A percentile compares a stretch with the other conserved stretches of the same genome.
Evolutionary conservation across 2,329 filamentous ascomycete genomes (phyloP).

Genomic region (Pseudocercospora macadamiae): DNA sequence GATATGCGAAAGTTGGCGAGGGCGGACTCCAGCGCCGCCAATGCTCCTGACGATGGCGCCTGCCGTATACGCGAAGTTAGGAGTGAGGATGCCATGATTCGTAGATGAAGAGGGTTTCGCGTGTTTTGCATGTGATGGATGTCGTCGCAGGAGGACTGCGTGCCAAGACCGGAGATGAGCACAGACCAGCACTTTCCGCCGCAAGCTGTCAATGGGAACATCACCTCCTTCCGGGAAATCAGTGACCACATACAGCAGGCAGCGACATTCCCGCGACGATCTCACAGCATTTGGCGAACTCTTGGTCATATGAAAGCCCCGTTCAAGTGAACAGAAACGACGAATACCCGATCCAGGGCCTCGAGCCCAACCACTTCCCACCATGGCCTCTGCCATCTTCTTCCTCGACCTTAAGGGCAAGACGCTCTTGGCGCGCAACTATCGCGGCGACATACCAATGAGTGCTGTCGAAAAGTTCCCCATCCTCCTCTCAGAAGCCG

Average conservation of each 20-base stretch:
- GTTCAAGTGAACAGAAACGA: constrained; percentile 7
- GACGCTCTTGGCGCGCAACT: constrained; percentile 98
- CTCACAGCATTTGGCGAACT: neutral
- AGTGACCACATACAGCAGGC: constrained; percentile 5
- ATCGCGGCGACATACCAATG: constrained; percentile 98
- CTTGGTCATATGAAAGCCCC: neutral
- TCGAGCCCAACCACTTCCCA: constrained; percentile 35
- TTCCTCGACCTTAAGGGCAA: constrained; percentile 99
- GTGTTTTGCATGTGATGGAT: neutral
- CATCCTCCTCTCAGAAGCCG: constrained; percentile 90
- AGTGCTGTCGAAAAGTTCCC: constrained; percentile 98
- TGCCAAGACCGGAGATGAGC: constrained; percentile 6
- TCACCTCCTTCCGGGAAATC: constrained; percentile 1
- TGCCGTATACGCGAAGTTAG: constrained; percentile 17
- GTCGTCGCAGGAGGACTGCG: neutral
- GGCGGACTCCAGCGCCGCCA: constrained; percentile 35
- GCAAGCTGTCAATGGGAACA: constrained; percentile 12
- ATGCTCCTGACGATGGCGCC: constrained; percentile 34
- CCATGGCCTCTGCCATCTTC: constrained; percentile 96
- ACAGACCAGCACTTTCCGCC: constrained; percentile 6
- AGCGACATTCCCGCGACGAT: neutral
- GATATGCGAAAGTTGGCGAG: constrained; percentile 38
- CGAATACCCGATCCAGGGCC: constrained; percentile 24
- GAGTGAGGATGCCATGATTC: constrained; percentile 16
- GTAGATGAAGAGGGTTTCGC: neutral